phyloP scores from a whole-genome alignment of 345 rosid species.

The Salix udensis region DNA sequence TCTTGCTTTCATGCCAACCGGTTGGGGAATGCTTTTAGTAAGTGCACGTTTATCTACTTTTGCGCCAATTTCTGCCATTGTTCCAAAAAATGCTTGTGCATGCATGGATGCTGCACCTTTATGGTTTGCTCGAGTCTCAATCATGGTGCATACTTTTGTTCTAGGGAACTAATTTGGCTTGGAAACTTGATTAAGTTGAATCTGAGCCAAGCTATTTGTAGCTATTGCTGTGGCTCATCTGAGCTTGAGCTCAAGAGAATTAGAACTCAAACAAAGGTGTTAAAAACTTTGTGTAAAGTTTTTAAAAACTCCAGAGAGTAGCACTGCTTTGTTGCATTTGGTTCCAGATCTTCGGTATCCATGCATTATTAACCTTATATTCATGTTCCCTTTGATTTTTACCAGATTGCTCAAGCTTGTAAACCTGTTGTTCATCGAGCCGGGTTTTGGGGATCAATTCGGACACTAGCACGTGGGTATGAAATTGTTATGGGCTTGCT shows the following conservation, averaged over 20 bases:
- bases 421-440: constrained; percentile 63
- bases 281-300: no score
- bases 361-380: background rate
- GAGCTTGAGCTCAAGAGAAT: background rate
- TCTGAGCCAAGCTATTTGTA: background rate
- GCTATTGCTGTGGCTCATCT: background rate
- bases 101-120: background rate
- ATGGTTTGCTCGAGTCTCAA: background rate
- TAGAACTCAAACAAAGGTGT: background rate
- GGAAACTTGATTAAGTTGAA: background rate
- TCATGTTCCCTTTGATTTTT: background rate
- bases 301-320: no score
- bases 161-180: background rate
- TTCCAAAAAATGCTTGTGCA: background rate
- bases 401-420: constrained; percentile 93
- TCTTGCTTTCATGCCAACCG: constrained; percentile 98
- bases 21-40: constrained; percentile 99
- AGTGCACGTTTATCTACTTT: constrained; percentile 18
- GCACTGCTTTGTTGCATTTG: background rate
- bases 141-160: background rate
- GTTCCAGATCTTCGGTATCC: background rate
- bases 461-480: constrained; percentile 88
- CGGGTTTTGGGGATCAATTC: constrained; percentile 90
- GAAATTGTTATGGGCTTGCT: constrained; percentile 92
- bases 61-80: background rate